Evolutionary conservation across 305 asterid species (phyloP), one percentile per base, ranked within the genome.

Genomic region (Fraxinus nigra): DNA sequence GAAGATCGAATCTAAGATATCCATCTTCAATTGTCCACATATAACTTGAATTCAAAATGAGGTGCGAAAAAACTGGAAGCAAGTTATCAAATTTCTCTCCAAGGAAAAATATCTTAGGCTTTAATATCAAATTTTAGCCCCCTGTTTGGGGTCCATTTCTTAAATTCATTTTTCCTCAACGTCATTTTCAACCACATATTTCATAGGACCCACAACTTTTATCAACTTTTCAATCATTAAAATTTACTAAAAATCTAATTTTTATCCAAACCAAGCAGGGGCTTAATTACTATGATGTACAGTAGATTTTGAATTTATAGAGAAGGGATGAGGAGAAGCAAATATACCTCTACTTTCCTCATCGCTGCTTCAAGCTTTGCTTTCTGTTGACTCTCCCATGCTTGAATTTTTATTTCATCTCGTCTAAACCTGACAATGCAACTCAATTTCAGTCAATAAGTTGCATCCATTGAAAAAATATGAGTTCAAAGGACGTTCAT

Each of bases 301-400:
- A 63, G 7, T 20, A 37, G 46, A 59, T 70, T 20, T 22, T 46
- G 74, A 76, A 72, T 63, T 74, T 65, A 34, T 14, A 22, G 69
- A 72, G 7, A 56, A 75, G 30, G 59, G 82, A 24, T 48, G 76
- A 48, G 5, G n/a, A 24, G 35, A 32, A 79, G 6, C 43, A 14
- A 61, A 37, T 5, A 16, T 87, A 94, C 98, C 99, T 95, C 99
- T 34, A 89, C 89, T 87, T 91, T 94, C 93, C 97, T 94, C 95
- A 93, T 92, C 88, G 94, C 99, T 80, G 97, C 97, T 84, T 96
- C 98, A 69, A 94, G 94, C 89, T 86, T 94, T 37, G 95, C 95
- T 88, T 93, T 94, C 89, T 92, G 94, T 88, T 89, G 94, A 85
- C 94, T 93, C 89, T 96, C 98, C 98, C 99, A 96, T 65, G 97